Conservation (phyloP, 257 asterid species). For the Salvia miltiorrhiza region DNA sequence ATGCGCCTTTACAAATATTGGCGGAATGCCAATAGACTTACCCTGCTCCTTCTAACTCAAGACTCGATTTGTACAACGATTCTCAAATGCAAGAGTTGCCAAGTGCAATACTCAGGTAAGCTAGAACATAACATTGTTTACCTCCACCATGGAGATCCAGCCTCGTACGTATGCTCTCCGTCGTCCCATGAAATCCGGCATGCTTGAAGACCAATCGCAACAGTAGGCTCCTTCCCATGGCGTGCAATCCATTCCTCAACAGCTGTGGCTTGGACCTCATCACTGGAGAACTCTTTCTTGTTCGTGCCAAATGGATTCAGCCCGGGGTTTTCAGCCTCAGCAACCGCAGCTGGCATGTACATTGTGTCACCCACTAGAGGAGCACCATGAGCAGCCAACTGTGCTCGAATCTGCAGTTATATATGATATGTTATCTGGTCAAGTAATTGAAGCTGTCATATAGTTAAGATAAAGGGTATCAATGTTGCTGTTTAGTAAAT, state of each 20-base stretch:
- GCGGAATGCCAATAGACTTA: not conserved
- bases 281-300: constrained; percentile 37
- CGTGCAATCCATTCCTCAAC: constrained; percentile 70
- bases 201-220: constrained; percentile 87
- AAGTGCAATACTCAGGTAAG: not conserved
- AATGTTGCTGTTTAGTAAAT: no score
- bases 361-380: constrained; percentile 86
- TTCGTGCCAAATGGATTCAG: constrained; percentile 62
- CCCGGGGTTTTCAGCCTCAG: constrained; percentile 55
- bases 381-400: constrained; percentile 77
- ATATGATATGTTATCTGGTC: not conserved
- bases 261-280: constrained; percentile 42
- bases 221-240: constrained; percentile 82
- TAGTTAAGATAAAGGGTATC: no score
- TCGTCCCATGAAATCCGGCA: constrained; percentile 82
- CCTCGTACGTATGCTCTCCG: constrained; percentile 62
- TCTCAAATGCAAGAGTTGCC: not conserved
- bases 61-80: not conserved
- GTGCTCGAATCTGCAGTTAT: constrained; percentile 67
- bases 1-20: not conserved
- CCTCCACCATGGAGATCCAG: constrained; percentile 94
- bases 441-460: no score
- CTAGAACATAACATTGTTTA: constrained; percentile 10
- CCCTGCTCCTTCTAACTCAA: not conserved
- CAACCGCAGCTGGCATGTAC: constrained; percentile 86